Conservation (phyloP, 768 basidiomycete species). For the Mycena vitilis region DNA sequence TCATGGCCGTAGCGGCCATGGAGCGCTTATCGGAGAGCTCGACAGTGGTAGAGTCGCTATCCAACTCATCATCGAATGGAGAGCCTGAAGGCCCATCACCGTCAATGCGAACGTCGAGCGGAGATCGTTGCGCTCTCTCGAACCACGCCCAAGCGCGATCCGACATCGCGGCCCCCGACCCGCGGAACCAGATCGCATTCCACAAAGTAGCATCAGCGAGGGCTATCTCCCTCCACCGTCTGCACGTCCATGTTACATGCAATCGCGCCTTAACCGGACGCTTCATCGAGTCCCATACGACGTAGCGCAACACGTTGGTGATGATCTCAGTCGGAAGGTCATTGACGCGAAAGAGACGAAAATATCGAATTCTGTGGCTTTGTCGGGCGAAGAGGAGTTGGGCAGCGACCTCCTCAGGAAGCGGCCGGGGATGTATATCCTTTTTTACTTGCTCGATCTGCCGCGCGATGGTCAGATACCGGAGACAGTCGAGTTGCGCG, state of each 20-base stretch:
- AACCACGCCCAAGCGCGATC: conserved; percentile 67
- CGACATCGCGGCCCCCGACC: conserved; percentile 56
- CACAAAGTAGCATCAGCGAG: conserved; percentile 64
- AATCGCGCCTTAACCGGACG: conserved; percentile 54
- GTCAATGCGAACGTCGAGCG: conserved; percentile 71
- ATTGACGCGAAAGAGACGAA: conserved; percentile 51
- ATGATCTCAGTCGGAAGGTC: conserved; percentile 76
- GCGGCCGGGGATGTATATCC: conserved; percentile 32
- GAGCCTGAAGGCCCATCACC: conserved; percentile 44
- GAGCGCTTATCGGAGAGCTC: conserved; percentile 14
- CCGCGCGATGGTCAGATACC: conserved; percentile 32
- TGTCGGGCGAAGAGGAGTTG: conserved; percentile 35
- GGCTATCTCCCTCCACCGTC: conserved; percentile 64
- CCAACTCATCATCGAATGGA: conserved; percentile 34
- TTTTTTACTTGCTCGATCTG: conserved; percentile 35
- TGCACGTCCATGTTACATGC: conserved; percentile 69
- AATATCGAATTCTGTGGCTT: conserved; percentile 32
- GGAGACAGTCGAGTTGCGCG: conserved; percentile 29
- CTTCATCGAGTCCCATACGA: conserved; percentile 60
- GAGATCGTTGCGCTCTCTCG: conserved; percentile 64
- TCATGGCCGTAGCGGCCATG: conserved; percentile 58
- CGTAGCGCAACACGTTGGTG: conserved; percentile 69
- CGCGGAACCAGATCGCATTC: conserved; percentile 75
- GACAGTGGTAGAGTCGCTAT: neutral
- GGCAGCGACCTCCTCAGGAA: conserved; percentile 32